phyloP scores from a whole-genome alignment of 2,329 filamentous ascomycete genomes.

The Colletotrichum trifolii region DNA sequence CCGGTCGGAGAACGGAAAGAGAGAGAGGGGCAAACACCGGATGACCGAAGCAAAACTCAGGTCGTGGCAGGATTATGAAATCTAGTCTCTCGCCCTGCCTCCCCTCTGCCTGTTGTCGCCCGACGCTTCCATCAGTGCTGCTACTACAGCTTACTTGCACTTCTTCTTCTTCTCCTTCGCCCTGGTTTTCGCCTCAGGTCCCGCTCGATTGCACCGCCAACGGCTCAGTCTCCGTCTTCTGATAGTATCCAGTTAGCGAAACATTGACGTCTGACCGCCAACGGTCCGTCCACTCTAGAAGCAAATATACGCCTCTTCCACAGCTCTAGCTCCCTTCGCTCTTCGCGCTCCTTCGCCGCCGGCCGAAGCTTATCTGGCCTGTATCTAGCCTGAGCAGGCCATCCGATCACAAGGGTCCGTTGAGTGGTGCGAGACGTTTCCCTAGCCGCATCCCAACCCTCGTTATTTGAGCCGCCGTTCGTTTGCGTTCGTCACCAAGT shows the following conservation, averaged over 20 bases:
- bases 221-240: too few species aligned
- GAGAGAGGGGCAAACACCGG: conserved; percentile 29
- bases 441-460: conserved; percentile 18
- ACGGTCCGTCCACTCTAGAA: neutral
- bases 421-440: conserved; percentile 14
- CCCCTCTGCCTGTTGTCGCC: neutral
- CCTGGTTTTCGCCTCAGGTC: too few species aligned
- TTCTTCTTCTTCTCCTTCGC: neutral
- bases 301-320: neutral
- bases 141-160: neutral
- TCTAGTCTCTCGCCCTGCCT: conserved; percentile 6
- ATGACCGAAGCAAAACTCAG: conserved; percentile 29
- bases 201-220: too few species aligned
- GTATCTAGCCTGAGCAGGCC: conserved; percentile 25
- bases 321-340: conserved; percentile 16
- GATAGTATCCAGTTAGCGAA: too few species aligned
- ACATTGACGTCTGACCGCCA: neutral
- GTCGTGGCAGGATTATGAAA: conserved; percentile 30
- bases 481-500: conserved; percentile 15
- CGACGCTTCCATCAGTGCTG: neutral
- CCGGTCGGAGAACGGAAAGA: conserved; percentile 9
- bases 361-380: conserved; percentile 30
- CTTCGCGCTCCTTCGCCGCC: conserved; percentile 31
- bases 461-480: conserved; percentile 19
- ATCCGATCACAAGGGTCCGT: conserved; percentile 18